Conservation (phyloP, 257 asterid species). For the Anisodus acutangulus region DNA sequence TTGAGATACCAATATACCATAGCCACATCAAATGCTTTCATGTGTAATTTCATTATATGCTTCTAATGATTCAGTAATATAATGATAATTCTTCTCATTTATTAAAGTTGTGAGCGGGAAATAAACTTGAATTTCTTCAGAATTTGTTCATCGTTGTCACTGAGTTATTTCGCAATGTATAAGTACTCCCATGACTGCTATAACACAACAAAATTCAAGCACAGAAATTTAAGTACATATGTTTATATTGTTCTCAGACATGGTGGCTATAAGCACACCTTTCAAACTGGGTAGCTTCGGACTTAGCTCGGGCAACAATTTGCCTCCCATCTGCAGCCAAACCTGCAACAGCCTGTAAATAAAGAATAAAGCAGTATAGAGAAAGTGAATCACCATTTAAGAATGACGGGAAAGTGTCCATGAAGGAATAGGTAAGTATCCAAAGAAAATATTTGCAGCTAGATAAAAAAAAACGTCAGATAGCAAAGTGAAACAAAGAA, state of each 20-base stretch:
- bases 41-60: neutral
- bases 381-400: neutral
- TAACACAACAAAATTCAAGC: neutral
- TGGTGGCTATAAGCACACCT: conserved; percentile 45
- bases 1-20: neutral
- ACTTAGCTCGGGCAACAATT: conserved; percentile 82
- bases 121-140: neutral
- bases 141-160: neutral
- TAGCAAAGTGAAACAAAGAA: neutral
- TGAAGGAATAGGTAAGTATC: neutral
- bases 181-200: neutral
- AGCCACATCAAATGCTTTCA: neutral
- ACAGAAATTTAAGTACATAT: neutral
- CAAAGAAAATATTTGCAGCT: neutral
- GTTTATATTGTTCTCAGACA: neutral
- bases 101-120: neutral
- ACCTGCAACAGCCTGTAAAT: conserved; percentile 82
- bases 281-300: conserved; percentile 84
- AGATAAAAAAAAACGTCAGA: neutral
- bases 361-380: conserved; percentile 4
- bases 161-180: neutral
- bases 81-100: neutral
- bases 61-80: neutral
- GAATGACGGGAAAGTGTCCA: neutral
- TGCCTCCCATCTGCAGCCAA: conserved; percentile 96